phyloP scores from a whole-genome alignment of 805 yeast genomes.

The Kuraishia cidri region DNA sequence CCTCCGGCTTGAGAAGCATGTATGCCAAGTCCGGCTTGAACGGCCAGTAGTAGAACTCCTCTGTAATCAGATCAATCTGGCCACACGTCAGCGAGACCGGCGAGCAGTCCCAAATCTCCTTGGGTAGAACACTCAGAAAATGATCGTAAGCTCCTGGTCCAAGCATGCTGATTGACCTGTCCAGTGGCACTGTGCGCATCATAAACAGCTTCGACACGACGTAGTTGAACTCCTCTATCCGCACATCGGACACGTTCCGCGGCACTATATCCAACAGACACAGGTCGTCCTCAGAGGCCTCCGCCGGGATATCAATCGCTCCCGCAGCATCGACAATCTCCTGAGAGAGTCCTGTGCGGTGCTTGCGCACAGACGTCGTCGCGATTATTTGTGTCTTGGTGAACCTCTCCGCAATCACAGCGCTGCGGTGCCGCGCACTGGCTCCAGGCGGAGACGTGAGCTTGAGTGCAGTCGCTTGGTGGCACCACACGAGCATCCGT shows the following conservation, averaged over 20 bases:
- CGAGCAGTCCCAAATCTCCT: constrained; percentile 29
- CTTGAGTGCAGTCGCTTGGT: constrained; percentile 51
- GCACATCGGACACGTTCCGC: constrained; percentile 13
- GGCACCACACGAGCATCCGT: constrained; percentile 62
- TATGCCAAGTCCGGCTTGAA: constrained; percentile 79
- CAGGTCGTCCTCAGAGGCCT: constrained; percentile 8
- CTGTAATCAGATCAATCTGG: constrained; percentile 45
- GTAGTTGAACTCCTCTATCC: constrained; percentile 55
- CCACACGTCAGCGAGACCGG: constrained; percentile 41
- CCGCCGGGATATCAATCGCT: constrained; percentile 9
- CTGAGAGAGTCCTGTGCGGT: too few relatives aligned
- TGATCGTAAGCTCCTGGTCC: constrained; percentile 80
- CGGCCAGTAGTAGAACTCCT: constrained; percentile 67
- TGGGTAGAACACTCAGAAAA: constrained; percentile 22
- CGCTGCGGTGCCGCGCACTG: constrained; percentile 46
- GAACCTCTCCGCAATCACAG: constrained; percentile 57
- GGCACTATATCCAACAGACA: constrained; percentile 20
- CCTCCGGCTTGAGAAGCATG: too few relatives aligned
- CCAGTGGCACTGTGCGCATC: constrained; percentile 27
- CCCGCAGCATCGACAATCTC: not conserved
- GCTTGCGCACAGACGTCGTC: constrained; percentile 11
- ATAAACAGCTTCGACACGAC: constrained; percentile 55
- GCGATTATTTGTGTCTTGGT: constrained; percentile 55
- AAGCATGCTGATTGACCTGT: constrained; percentile 38
- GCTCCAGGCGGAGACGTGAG: constrained; percentile 49